Evolutionary conservation across 2,329 filamentous ascomycete species (phyloP).

Genomic region (Pseudogymnoascus sp.): DNA sequence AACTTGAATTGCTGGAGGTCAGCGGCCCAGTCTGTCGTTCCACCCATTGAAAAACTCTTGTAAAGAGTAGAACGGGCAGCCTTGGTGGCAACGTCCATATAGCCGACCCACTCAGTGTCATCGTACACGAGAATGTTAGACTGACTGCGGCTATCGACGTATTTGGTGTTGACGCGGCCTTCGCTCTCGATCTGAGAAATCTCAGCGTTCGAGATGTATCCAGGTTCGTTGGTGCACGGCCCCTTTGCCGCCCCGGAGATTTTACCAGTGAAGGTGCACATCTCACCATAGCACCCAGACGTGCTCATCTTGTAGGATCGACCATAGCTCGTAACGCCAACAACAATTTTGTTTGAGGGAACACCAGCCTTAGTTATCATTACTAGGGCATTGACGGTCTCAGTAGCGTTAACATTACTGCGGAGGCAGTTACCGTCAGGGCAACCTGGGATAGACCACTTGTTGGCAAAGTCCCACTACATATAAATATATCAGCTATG

Average conservation of each 20-base stretch:
- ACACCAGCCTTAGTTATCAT: too few relatives aligned
- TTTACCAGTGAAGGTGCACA: constrained; percentile 24
- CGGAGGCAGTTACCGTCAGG: constrained; percentile 28
- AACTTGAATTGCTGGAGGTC: too few relatives aligned
- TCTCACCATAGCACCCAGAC: constrained; percentile 21
- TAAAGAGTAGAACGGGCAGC: constrained; percentile 18
- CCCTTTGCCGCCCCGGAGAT: constrained; percentile 26
- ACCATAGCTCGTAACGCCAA: constrained; percentile 32
- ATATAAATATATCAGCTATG: background rate
- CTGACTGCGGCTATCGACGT: constrained; percentile 14
- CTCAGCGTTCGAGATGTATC: constrained; percentile 31
- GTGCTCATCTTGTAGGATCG: constrained; percentile 30
- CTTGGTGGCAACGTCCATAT: constrained; percentile 24
- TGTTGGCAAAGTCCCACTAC: constrained; percentile 15
- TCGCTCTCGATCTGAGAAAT: constrained; percentile 27
- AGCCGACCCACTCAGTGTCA: constrained; percentile 26
- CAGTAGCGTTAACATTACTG: constrained; percentile 32
- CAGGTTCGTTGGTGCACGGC: constrained; percentile 27
- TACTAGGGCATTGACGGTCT: constrained; percentile 28
- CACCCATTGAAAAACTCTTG: constrained; percentile 23
- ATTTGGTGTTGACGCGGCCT: constrained; percentile 5
- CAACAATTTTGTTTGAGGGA: constrained; percentile 27
- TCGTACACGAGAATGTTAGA: constrained; percentile 21
- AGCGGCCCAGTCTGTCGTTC: constrained; percentile 31
- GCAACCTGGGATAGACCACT: constrained; percentile 7